Evolutionary conservation across 305 asterid species (phyloP).

Genomic region (Fraxinus ornus): DNA sequence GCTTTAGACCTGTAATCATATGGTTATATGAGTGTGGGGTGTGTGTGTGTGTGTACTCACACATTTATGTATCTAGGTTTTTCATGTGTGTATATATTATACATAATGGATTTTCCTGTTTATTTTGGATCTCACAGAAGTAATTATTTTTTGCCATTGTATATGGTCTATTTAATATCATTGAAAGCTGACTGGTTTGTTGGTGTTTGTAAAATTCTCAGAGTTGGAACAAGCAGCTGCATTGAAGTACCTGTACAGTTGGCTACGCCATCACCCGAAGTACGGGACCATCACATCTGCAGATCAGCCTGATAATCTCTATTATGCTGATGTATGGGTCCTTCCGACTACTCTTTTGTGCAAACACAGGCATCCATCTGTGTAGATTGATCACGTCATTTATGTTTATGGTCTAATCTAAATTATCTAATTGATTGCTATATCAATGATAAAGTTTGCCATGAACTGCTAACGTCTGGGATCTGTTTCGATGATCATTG

Average conservation of each 20-base stretch:
- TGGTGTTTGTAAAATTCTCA: constrained; percentile 39
- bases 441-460: constrained; percentile 8
- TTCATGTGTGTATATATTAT: background rate
- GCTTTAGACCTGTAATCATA: background rate
- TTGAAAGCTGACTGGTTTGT: background rate
- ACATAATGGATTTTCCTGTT: background rate
- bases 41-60: background rate
- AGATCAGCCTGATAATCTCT: constrained; percentile 73
- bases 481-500: constrained; percentile 3
- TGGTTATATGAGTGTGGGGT: background rate
- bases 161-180: background rate
- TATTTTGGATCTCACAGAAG: background rate
- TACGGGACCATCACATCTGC: constrained; percentile 71
- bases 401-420: background rate
- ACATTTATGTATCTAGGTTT: background rate
- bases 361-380: constrained; percentile 1
- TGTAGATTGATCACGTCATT: background rate
- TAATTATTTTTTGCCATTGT: background rate
- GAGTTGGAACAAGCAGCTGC: constrained; percentile 98
- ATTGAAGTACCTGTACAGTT: constrained; percentile 80
- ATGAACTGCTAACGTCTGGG: background rate
- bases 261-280: constrained; percentile 89
- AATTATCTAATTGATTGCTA: constrained; percentile 3
- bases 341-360: constrained; percentile 2
- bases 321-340: constrained; percentile 77